Evolutionary conservation across 768 basidiomycete genomes (phyloP), one percentile per base, ranked within the genome.

Genomic region (Pisolithus tinctorius): DNA sequence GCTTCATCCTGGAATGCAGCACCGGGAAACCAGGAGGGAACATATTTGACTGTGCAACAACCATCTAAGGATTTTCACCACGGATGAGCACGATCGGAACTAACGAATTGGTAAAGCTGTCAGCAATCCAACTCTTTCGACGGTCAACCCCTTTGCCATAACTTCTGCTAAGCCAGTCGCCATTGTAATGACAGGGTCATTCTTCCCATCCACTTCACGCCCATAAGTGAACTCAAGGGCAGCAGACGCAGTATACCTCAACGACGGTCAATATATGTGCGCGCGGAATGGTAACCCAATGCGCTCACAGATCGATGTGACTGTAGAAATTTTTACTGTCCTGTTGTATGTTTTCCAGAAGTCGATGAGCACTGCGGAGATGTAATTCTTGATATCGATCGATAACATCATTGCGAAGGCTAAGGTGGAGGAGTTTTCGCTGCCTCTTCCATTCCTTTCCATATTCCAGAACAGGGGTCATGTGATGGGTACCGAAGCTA

Each of bases 341-440:
- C 2, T 60, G 48, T 17, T 63, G 54, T 25, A 76, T 53, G n/a
- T 62, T 62, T 29, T 61, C 34, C 16, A 76, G 55, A 46, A 74
- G 49, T 9, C 62, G 62, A 30, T 60, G 62, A 23, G 66, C 62
- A 49, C 66, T 72, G 40, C 56, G 45, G 8, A 56, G 49, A 49
- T 75, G 73, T 43, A 70, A 59, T 2, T 69, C 64, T n/a, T 52
- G 59, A 53, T 70, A 74, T n/a, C 49, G 46, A 11, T 29, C 34
- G 26, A 36, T 29, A n/a, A 45, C 49, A 6, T 53, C 48, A 9
- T 38, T 11, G 17, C 48, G 48, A 17, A 59, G 47, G 20, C 48
- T 42, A 16, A 51, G 53, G 36, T 55, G 51, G 20, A 55, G 48
- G 6, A 57, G 29, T 36, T 52, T 51, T 31, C 60, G 58, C 31